Percentiles rank a stretch among this genome's conserved stretches.
Conservation (phyloP, 768 basidiomycete genomes). For the Amanita pseudoporphyria region DNA sequence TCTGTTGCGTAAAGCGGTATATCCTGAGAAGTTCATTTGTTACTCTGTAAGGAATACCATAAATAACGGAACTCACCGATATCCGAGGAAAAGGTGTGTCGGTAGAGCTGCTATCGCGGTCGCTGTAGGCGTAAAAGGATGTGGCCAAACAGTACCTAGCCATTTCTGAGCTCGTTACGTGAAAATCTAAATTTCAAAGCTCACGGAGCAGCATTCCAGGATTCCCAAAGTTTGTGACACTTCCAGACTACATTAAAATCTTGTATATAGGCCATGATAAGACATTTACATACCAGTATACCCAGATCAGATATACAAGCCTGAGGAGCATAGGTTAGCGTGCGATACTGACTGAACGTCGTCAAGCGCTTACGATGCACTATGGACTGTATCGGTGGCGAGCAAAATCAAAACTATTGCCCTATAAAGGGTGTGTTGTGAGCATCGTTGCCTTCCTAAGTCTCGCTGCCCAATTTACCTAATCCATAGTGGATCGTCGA, state of each 20-base stretch:
- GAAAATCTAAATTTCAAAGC: neutral
- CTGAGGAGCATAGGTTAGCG: conserved; percentile 4
- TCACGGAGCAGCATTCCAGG: conserved; percentile 7
- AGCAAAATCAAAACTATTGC: conserved; percentile 10
- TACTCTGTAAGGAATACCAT: neutral
- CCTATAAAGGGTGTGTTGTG: too few species aligned
- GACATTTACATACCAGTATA: neutral
- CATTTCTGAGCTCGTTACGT: neutral
- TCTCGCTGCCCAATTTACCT: conserved; percentile 8
- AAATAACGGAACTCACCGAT: neutral
- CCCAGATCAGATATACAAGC: conserved; percentile 8
- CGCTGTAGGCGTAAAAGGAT: conserved; percentile 7
- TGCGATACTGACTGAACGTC: neutral
- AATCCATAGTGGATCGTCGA: conserved; percentile 13
- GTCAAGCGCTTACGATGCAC: conserved; percentile 9
- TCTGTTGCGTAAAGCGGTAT: too few species aligned
- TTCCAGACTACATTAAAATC: neutral
- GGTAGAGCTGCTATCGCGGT: conserved; percentile 8
- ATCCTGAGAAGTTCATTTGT: neutral
- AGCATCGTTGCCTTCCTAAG: neutral
- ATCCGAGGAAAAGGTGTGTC: conserved; percentile 8
- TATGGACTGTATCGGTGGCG: conserved; percentile 12
- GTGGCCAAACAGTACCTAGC: conserved; percentile 9
- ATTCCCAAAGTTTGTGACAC: conserved; percentile 12
- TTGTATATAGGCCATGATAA: neutral